Evolutionary conservation across 2,329 filamentous ascomycete genomes (phyloP).

Genomic region (Aaosphaeria arxii): DNA sequence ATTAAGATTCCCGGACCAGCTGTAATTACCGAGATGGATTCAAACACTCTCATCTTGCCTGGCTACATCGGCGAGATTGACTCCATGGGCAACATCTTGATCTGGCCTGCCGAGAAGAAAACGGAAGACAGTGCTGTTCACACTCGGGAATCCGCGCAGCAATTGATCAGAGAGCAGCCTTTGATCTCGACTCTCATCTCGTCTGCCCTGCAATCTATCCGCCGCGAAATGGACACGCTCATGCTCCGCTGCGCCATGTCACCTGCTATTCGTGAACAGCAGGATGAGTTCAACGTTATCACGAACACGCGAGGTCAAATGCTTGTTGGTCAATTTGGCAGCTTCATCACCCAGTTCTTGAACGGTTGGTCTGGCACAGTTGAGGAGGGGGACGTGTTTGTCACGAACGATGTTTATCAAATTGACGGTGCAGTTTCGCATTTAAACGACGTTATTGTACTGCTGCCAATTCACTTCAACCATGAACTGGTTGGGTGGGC

Average conservation of each 20-base stretch:
- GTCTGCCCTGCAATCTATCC: conserved; percentile 45
- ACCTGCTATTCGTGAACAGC: conserved; percentile 50
- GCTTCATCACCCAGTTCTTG: conserved; percentile 50
- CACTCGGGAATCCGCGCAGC: conserved; percentile 36
- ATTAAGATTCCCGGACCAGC: conserved; percentile 44
- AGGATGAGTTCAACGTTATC: conserved; percentile 55
- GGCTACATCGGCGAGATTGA: conserved; percentile 48
- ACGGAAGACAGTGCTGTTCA: conserved; percentile 23
- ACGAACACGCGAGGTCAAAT: conserved; percentile 49
- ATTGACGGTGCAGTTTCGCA: conserved; percentile 50
- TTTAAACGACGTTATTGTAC: conserved; percentile 50
- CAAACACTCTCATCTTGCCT: conserved; percentile 50
- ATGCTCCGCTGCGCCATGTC: conserved; percentile 53
- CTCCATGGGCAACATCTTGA: conserved; percentile 49
- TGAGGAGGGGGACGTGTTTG: conserved; percentile 50
- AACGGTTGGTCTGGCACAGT: conserved; percentile 46
- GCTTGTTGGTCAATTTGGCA: conserved; percentile 52
- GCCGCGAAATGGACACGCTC: conserved; percentile 51
- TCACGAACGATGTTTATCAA: conserved; percentile 52
- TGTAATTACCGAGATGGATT: conserved; percentile 51
- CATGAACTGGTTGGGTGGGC: conserved; percentile 48
- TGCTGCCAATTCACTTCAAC: conserved; percentile 48
- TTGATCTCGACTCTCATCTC: conserved; percentile 46
- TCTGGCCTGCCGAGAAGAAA: conserved; percentile 38
- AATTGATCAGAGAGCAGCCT: conserved; percentile 39